Conservation (phyloP, 2,329 filamentous ascomycete genomes). For the Hymenoscyphus scutula region DNA sequence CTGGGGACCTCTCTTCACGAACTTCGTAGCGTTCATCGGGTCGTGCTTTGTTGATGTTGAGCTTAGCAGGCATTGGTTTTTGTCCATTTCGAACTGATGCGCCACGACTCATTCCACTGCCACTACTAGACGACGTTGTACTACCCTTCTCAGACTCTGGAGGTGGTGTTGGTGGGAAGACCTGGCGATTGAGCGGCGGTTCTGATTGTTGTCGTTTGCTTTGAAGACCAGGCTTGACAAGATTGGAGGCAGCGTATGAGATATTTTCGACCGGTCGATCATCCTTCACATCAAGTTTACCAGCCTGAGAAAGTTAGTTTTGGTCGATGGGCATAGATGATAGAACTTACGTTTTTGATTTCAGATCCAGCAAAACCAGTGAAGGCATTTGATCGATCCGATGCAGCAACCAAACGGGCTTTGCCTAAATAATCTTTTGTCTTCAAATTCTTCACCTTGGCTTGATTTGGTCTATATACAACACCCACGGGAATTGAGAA, state of each 20-base stretch:
- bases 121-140: slow-evolving; percentile 15
- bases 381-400: slow-evolving; percentile 75
- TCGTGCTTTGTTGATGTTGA: slow-evolving; percentile 59
- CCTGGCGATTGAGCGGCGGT: slow-evolving; percentile 72
- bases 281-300: slow-evolving; percentile 60
- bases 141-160: slow-evolving; percentile 74
- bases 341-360: slow-evolving; percentile 63
- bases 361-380: slow-evolving; percentile 79
- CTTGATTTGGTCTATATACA: slow-evolving; percentile 91
- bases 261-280: slow-evolving; percentile 81
- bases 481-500: slow-evolving; percentile 97
- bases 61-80: slow-evolving; percentile 59
- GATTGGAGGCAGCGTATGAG: slow-evolving; percentile 87
- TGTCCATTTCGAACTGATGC: slow-evolving; percentile 61
- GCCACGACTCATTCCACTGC: slow-evolving; percentile 47
- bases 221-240: slow-evolving; percentile 81
- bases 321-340: slow-evolving; percentile 8
- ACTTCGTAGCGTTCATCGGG: slow-evolving; percentile 43
- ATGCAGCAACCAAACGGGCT: slow-evolving; percentile 86
- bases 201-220: slow-evolving; percentile 84
- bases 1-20: slow-evolving; percentile 29
- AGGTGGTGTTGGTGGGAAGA: slow-evolving; percentile 97
- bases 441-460: slow-evolving; percentile 97
- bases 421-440: slow-evolving; percentile 97
- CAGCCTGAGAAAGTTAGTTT: slow-evolving; percentile 42